phyloP scores from a whole-genome alignment of 768 basidiomycete species.

The Leccinellum albellum region DNA sequence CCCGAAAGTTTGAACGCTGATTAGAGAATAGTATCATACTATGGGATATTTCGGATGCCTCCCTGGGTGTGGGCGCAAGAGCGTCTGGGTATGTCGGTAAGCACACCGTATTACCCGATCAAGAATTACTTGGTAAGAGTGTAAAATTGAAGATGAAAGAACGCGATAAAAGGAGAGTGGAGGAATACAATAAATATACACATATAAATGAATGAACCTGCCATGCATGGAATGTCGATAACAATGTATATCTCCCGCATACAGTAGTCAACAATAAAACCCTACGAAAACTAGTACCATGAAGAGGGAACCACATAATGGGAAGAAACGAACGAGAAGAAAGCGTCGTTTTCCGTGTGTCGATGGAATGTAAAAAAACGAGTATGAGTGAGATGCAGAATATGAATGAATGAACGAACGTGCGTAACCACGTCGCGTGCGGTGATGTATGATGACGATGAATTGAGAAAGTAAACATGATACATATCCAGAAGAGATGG shows the following conservation, averaged over 20 bases:
- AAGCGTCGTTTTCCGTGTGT: background rate
- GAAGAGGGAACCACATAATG: background rate
- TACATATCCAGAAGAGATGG: conserved; percentile 7
- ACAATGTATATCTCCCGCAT: conserved; percentile 6
- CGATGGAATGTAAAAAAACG: too few species aligned
- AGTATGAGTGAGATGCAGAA: conserved; percentile 9
- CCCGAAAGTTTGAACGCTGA: background rate
- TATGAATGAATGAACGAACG: conserved; percentile 12
- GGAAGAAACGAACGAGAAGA: background rate
- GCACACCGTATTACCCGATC: background rate
- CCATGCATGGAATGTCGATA: background rate
- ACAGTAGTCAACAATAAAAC: background rate
- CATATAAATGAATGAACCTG: background rate
- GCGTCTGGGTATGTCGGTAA: background rate
- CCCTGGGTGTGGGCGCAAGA: background rate
- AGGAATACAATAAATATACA: conserved; percentile 4
- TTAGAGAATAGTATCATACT: background rate
- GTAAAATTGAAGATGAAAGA: background rate
- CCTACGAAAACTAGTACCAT: background rate
- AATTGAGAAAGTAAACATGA: background rate
- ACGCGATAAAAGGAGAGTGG: background rate
- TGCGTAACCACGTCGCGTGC: conserved; percentile 10
- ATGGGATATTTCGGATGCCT: background rate
- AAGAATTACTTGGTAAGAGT: background rate
- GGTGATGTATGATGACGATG: conserved; percentile 17